Conservation (phyloP, 108 stramenopile genomes). For the Pseudonitzschia multistriata region DNA sequence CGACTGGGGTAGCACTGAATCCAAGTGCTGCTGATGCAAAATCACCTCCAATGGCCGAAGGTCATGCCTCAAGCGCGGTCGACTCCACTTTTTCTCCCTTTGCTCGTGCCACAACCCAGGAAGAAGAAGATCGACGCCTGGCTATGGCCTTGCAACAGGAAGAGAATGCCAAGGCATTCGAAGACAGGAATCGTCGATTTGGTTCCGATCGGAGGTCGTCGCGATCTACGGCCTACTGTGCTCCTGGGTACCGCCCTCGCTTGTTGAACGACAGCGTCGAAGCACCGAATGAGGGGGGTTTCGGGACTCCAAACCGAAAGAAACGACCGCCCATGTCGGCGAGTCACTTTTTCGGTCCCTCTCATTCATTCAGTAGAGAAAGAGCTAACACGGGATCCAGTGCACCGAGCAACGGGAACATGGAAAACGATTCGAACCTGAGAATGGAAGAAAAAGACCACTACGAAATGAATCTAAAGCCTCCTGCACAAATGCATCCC, state of each 20-base stretch:
- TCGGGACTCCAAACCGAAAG: not conserved
- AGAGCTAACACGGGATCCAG: not conserved
- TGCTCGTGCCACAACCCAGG: constrained; percentile 36
- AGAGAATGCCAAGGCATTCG: constrained; percentile 62
- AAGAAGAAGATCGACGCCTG: constrained; percentile 69
- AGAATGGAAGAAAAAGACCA: not conserved
- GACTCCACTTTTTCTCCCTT: not conserved
- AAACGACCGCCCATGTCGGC: constrained; percentile 18
- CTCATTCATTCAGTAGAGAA: constrained; percentile 27
- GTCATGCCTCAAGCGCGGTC: not conserved
- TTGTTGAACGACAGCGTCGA: constrained; percentile 16
- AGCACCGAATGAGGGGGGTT: not conserved
- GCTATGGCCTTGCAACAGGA: constrained; percentile 74
- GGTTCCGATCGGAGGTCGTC: constrained; percentile 18
- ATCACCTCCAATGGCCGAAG: not conserved
- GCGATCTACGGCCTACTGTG: constrained; percentile 14
- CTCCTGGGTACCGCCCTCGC: constrained; percentile 18
- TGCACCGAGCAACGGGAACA: not conserved
- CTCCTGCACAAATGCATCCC: constrained; percentile 4
- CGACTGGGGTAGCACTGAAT: not conserved
- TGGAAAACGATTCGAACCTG: not conserved
- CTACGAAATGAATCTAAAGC: constrained; percentile 16
- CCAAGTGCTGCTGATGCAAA: constrained; percentile 6
- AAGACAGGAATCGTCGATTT: constrained; percentile 24
- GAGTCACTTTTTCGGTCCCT: constrained; percentile 11